These are phyloP conservation scores for Thecaphora frezii DNA, from an alignment of 1,284 basidiomycete genomes.

Conservation along the genomic window DNA sequence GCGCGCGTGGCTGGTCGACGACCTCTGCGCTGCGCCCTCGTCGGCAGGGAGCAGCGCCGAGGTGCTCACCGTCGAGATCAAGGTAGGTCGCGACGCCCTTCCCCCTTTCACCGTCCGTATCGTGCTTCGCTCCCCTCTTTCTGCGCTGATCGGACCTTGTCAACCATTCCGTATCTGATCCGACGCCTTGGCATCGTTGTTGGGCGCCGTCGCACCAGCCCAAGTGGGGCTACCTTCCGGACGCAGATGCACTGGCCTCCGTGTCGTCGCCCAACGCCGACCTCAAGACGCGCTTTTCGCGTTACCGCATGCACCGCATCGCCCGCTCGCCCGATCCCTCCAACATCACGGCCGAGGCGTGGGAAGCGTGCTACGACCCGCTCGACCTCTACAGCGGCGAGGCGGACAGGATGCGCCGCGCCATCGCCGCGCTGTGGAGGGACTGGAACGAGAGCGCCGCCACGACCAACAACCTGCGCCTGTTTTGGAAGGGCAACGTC, in stretches of 20 bases:
- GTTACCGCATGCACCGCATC: conserved; percentile 29
- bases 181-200: neutral
- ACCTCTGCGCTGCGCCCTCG: conserved; percentile 14
- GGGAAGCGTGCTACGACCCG: conserved; percentile 27
- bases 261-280: conserved; percentile 17
- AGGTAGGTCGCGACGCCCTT: conserved; percentile 1
- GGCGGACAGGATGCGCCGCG: conserved; percentile 9
- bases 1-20: conserved; percentile 22
- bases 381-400: conserved; percentile 28
- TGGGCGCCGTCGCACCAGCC: conserved; percentile 9
- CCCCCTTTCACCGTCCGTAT: neutral
- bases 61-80: conserved; percentile 33
- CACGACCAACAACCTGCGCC: conserved; percentile 26
- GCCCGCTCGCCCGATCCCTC: conserved; percentile 2
- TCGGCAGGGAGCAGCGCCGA: neutral
- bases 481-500: conserved; percentile 28
- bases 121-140: neutral
- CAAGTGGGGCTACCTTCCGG: conserved; percentile 33
- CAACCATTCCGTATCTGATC: no score
- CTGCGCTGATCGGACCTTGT: neutral
- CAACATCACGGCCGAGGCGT: conserved; percentile 7
- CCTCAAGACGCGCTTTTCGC: conserved; percentile 25
- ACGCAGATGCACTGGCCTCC: conserved; percentile 9
- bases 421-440: conserved; percentile 13
- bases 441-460: conserved; percentile 18